Evolutionary conservation across 768 basidiomycete species (phyloP).

Genomic region (Lactarius akahatsu): DNA sequence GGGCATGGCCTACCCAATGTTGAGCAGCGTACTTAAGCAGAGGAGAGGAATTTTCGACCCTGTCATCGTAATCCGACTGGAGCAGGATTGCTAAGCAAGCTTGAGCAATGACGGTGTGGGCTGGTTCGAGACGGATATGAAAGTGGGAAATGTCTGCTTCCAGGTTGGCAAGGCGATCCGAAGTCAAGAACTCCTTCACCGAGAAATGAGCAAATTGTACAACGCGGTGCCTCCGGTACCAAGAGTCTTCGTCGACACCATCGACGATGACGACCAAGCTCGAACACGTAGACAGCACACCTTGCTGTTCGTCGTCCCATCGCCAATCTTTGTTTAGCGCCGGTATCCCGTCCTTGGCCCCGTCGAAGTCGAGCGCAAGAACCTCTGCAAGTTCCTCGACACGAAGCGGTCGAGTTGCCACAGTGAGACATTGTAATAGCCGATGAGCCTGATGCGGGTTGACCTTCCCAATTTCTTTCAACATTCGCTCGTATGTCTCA

Average conservation of each 20-base stretch:
- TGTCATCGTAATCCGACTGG: not conserved
- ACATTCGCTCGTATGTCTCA: not conserved
- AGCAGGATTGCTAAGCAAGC: not conserved
- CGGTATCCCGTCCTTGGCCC: not conserved
- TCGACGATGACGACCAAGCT: not conserved
- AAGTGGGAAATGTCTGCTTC: not conserved
- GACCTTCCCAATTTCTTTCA: not conserved
- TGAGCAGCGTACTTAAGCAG: not conserved
- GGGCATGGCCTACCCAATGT: not conserved
- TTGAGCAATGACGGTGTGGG: not conserved
- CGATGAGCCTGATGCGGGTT: not conserved
- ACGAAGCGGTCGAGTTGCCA: not conserved
- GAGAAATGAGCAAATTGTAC: constrained; percentile 5
- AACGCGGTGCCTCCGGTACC: not conserved
- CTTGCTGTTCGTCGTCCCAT: not conserved
- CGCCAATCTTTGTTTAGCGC: not conserved
- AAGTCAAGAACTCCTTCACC: constrained; percentile 6
- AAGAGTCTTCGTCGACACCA: not conserved
- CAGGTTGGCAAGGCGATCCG: not conserved
- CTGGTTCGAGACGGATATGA: not conserved
- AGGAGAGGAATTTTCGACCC: not conserved
- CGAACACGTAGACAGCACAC: not conserved
- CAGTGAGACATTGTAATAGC: not conserved
- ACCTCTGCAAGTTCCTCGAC: not conserved
- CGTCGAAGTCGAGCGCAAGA: not conserved